Conservation (phyloP, 495 filamentous ascomycete species). For the Annulohypoxylon nitens region DNA sequence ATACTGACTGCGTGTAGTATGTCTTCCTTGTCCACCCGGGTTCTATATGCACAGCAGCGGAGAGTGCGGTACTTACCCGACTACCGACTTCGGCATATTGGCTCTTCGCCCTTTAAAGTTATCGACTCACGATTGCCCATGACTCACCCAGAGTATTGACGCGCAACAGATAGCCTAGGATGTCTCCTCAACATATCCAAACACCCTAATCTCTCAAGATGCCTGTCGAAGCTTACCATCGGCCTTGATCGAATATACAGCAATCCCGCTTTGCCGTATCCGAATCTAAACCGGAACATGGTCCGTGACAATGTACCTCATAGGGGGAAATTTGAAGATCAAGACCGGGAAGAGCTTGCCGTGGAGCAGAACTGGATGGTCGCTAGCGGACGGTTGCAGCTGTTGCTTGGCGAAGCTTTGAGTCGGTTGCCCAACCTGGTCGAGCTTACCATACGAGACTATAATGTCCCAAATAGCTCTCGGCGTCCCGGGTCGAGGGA, state of each 20-base stretch:
- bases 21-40: slow-evolving; percentile 8
- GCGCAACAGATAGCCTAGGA: slow-evolving; percentile 37
- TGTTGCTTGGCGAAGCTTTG: slow-evolving; percentile 54
- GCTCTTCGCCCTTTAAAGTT: background rate
- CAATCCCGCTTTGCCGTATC: slow-evolving; percentile 30
- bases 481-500: slow-evolving; percentile 24
- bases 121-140: background rate
- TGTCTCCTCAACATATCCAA: slow-evolving; percentile 46
- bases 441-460: slow-evolving; percentile 55
- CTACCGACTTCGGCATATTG: background rate
- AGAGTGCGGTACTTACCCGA: background rate
- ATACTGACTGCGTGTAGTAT: slow-evolving; percentile 31
- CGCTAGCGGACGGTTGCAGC: slow-evolving; percentile 37
- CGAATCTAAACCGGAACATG: slow-evolving; percentile 4
- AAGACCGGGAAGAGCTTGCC: slow-evolving; percentile 41
- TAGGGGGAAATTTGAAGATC: slow-evolving; percentile 32
- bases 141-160: background rate
- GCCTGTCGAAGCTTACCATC: slow-evolving; percentile 45
- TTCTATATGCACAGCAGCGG: background rate
- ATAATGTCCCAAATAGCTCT: slow-evolving; percentile 30
- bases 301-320: slow-evolving; percentile 9
- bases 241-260: slow-evolving; percentile 47
- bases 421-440: slow-evolving; percentile 53
- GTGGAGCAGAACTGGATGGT: slow-evolving; percentile 46
- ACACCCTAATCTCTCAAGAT: slow-evolving; percentile 49